Evolutionary conservation across 768 basidiomycete genomes (phyloP).

Genomic region (Botryobasidium botryosum): DNA sequence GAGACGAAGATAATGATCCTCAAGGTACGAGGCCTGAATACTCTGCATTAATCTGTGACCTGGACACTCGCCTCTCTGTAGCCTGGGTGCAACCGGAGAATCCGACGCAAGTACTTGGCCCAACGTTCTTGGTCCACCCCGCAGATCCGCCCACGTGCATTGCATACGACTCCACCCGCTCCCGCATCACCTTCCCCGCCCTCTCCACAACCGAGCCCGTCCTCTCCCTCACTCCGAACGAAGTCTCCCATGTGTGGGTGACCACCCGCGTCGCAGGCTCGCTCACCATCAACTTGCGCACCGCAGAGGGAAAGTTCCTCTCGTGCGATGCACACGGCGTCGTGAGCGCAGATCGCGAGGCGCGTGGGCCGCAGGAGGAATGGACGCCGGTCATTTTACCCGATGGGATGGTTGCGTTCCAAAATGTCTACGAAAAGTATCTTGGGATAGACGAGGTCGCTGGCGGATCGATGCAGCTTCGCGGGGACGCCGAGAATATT

Average conservation of each 20-base stretch:
- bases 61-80: slow-evolving; percentile 2
- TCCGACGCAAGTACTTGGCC: slow-evolving; percentile 61
- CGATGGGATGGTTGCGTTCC: slow-evolving; percentile 67
- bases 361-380: slow-evolving; percentile 84
- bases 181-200: slow-evolving; percentile 43
- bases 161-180: slow-evolving; percentile 62
- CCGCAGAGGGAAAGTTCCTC: slow-evolving; percentile 64
- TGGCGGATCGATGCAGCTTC: slow-evolving; percentile 56
- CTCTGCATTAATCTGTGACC: neutral
- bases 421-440: slow-evolving; percentile 81
- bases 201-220: neutral
- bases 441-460: slow-evolving; percentile 74
- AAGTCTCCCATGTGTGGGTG: slow-evolving; percentile 86
- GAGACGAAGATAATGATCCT: slow-evolving; percentile 10
- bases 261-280: slow-evolving; percentile 73
- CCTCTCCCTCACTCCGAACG: slow-evolving; percentile 52
- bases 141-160: slow-evolving; percentile 66
- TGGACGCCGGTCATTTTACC: slow-evolving; percentile 74
- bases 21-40: slow-evolving; percentile 8
- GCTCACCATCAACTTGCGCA: slow-evolving; percentile 68
- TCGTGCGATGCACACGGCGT: slow-evolving; percentile 77
- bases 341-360: slow-evolving; percentile 71
- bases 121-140: slow-evolving; percentile 73
- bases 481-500: slow-evolving; percentile 73
- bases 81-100: slow-evolving; percentile 63